A percentile compares a stretch with the other conserved stretches of the same genome.
Evolutionary conservation across 1,139 yeast species (phyloP).

Genomic region (Candida sp.): DNA sequence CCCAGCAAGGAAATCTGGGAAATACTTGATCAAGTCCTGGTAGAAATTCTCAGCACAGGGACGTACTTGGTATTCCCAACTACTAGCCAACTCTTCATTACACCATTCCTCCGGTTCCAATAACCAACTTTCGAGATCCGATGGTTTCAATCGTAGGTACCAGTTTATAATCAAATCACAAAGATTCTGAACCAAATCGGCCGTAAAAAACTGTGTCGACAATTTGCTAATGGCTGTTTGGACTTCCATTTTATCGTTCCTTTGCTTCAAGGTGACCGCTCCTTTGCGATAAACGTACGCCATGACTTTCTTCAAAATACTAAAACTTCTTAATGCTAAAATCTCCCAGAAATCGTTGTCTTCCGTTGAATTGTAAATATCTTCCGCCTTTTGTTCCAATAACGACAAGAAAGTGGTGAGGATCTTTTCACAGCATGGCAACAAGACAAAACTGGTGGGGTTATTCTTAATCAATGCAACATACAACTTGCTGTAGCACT

Average conservation of each 20-base stretch:
- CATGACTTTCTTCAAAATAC: conserved; percentile 67
- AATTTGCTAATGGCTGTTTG: conserved; percentile 58
- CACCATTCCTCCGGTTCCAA: conserved; percentile 94
- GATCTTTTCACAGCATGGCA: conserved; percentile 67
- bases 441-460: conserved; percentile 72
- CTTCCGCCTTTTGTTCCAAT: conserved; percentile 64
- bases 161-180: conserved; percentile 71
- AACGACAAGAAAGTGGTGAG: conserved; percentile 61
- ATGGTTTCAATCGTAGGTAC: conserved; percentile 74
- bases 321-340: conserved; percentile 71
- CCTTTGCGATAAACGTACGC: conserved; percentile 69
- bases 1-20: conserved; percentile 63
- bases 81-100: conserved; percentile 73
- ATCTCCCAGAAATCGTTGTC: conserved; percentile 76
- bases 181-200: conserved; percentile 56
- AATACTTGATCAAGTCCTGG: conserved; percentile 71
- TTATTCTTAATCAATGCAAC: conserved; percentile 57
- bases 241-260: conserved; percentile 65
- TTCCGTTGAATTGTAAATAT: conserved; percentile 56
- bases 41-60: conserved; percentile 90
- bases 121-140: conserved; percentile 82
- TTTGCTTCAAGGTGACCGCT: conserved; percentile 65
- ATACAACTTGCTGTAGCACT: conserved; percentile 78
- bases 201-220: conserved; percentile 59
- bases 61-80: conserved; percentile 85